Evolutionary conservation across 1,284 basidiomycete genomes (phyloP).

Genomic region (Phlebopus sp.): DNA sequence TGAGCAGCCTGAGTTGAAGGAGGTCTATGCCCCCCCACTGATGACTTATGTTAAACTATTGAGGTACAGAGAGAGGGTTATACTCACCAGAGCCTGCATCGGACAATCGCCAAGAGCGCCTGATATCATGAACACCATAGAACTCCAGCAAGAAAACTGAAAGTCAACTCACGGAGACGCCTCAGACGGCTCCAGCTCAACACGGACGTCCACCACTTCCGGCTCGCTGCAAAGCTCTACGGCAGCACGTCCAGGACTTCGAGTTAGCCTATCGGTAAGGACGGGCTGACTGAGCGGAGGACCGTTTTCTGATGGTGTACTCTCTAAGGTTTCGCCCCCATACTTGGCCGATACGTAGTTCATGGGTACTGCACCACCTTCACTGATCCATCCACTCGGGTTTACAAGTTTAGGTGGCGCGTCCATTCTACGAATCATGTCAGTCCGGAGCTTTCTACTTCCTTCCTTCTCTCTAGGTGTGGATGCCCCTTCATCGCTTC

Average conservation of each 20-base stretch:
- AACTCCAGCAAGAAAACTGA: background rate
- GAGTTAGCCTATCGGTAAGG: background rate
- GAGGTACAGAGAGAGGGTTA: background rate
- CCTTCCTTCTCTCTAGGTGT: constrained; percentile 20
- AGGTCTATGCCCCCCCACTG: constrained; percentile 30
- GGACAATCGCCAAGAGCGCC: constrained; percentile 34
- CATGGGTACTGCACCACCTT: constrained; percentile 32
- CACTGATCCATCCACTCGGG: constrained; percentile 72
- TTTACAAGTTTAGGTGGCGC: constrained; percentile 79
- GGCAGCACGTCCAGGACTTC: background rate
- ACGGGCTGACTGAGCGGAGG: constrained; percentile 4
- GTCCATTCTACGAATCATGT: constrained; percentile 86
- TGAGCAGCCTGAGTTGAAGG: constrained; percentile 27
- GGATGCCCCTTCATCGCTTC: constrained; percentile 16
- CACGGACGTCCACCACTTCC: constrained; percentile 1
- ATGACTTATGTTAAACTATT: constrained; percentile 3
- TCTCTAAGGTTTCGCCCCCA: constrained; percentile 4
- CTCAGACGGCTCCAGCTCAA: constrained; percentile 7
- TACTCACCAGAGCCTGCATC: constrained; percentile 30
- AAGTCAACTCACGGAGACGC: constrained; percentile 10
- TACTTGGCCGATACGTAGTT: constrained; percentile 16
- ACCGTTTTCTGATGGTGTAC: background rate
- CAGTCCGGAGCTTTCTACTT: constrained; percentile 51
- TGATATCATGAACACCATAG: constrained; percentile 5
- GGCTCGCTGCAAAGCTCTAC: background rate